Percentiles rank a stretch among this genome's conserved stretches.
phyloP scores from a whole-genome alignment of 768 basidiomycete species.

The Tephrocybe sp. region DNA sequence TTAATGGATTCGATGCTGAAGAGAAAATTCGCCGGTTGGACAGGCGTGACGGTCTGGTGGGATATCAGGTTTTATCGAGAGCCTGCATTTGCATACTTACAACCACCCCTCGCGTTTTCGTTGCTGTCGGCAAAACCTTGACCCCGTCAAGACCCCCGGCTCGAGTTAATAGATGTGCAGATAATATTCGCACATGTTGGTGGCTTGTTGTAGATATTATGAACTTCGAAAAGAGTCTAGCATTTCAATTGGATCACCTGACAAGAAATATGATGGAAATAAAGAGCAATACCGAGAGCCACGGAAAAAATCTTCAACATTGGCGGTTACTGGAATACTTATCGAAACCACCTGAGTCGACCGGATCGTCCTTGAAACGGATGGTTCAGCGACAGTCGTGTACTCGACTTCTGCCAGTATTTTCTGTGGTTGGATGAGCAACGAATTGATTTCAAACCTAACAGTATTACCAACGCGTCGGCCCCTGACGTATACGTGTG shows the following conservation, averaged over 20 bases:
- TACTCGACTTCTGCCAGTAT: conserved; percentile 70
- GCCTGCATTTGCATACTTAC: conserved; percentile 30
- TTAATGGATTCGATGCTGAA: conserved; percentile 70
- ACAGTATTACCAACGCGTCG: conserved; percentile 51
- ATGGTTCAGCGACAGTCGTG: conserved; percentile 50
- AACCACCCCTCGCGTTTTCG: conserved; percentile 43
- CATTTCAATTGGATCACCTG: background rate
- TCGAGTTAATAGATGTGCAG: conserved; percentile 51
- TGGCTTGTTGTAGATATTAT: conserved; percentile 80
- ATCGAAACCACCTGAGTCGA: conserved; percentile 58
- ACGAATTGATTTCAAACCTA: background rate
- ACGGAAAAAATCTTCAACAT: conserved; percentile 96
- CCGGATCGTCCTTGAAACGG: conserved; percentile 49
- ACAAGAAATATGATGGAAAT: background rate
- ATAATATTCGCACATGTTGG: conserved; percentile 74
- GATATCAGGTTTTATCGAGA: conserved; percentile 6
- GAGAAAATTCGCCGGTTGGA: conserved; percentile 72
- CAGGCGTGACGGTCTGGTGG: conserved; percentile 69
- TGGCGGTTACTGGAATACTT: conserved; percentile 82
- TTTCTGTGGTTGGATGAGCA: conserved; percentile 46
- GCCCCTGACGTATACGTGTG: conserved; percentile 65
- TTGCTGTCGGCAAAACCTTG: conserved; percentile 47
- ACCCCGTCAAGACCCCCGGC: conserved; percentile 44
- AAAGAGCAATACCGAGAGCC: conserved; percentile 59
- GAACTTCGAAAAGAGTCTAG: conserved; percentile 86